Percentiles rank a stretch among this genome's conserved stretches.
Evolutionary conservation across 2,329 filamentous ascomycete species (phyloP).

Genomic region (Xylariaceae sp.): DNA sequence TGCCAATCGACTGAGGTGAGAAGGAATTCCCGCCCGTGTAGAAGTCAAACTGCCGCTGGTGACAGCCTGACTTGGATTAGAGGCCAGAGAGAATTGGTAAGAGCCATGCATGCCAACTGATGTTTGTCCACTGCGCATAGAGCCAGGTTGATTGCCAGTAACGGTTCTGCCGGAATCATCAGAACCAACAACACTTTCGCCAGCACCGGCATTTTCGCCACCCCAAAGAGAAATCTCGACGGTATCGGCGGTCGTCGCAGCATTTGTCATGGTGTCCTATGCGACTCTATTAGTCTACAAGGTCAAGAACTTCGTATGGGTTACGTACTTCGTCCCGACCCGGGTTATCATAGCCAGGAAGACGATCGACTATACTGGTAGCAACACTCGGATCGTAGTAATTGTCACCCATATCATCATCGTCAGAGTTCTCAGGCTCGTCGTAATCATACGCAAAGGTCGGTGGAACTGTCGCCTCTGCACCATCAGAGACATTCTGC

Average conservation of each 20-base stretch:
- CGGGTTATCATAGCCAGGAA: conserved; percentile 5
- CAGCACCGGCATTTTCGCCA: background rate
- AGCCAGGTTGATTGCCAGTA: background rate
- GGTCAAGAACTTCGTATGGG: background rate
- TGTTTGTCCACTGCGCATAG: background rate
- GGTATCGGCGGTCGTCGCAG: background rate
- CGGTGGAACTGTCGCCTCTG: background rate
- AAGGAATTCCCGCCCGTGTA: background rate
- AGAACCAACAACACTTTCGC: background rate
- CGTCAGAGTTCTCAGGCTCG: conserved; percentile 7
- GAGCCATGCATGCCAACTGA: background rate
- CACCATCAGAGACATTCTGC: background rate
- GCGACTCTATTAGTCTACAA: conserved; percentile 1
- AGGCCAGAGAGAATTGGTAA: background rate
- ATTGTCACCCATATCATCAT: background rate
- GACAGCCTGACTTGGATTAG: background rate
- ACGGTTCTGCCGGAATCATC: background rate
- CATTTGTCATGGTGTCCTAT: conserved; percentile 4
- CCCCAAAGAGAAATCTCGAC: background rate
- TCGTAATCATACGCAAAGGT: background rate
- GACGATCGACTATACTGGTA: conserved; percentile 3
- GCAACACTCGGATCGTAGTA: background rate
- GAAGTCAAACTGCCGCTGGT: background rate
- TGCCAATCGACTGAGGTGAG: background rate
- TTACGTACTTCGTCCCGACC: conserved; percentile 4